Evolutionary conservation across 164 flowering plant genomes (phyloP).

Genomic region (Dillenia turbinata): DNA sequence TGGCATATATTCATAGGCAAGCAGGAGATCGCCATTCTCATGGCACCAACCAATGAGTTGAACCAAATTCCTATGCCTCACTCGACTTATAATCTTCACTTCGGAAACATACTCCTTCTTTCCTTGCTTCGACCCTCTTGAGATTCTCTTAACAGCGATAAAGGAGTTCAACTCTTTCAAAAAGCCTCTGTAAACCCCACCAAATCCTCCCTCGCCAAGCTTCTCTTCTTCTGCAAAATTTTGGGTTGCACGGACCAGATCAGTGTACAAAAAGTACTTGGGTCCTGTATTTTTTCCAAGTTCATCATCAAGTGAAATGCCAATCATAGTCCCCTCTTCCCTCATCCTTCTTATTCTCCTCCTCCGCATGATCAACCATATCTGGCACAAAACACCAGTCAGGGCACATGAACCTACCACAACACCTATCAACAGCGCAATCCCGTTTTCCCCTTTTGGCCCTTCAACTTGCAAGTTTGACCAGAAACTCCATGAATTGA

Average conservation of each 20-base stretch:
- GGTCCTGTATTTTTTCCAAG: slow-evolving; percentile 20
- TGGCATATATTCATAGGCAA: slow-evolving; percentile 52
- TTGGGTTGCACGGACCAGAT: slow-evolving; percentile 15
- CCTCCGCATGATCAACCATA: not conserved
- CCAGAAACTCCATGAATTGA: slow-evolving; percentile 13
- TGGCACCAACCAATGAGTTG: slow-evolving; percentile 57
- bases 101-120: slow-evolving; percentile 21
- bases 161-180: slow-evolving; percentile 2
- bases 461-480: not conserved
- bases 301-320: slow-evolving; percentile 10
- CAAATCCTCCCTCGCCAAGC: slow-evolving; percentile 40
- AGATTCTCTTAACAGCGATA: slow-evolving; percentile 22
- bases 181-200: slow-evolving; percentile 25
- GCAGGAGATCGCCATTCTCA: slow-evolving; percentile 30
- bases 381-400: not conserved
- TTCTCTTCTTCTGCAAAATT: slow-evolving; percentile 26
- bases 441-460: not conserved
- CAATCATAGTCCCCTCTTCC: not conserved
- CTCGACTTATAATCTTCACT: slow-evolving; percentile 17
- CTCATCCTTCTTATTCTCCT: not conserved
- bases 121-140: slow-evolving; percentile 23
- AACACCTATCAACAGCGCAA: not conserved
- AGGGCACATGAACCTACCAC: not conserved
- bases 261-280: slow-evolving; percentile 10
- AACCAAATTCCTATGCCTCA: slow-evolving; percentile 43